Evolutionary conservation across 305 asterid species (phyloP).

Genomic region (Fraxinus ornus): DNA sequence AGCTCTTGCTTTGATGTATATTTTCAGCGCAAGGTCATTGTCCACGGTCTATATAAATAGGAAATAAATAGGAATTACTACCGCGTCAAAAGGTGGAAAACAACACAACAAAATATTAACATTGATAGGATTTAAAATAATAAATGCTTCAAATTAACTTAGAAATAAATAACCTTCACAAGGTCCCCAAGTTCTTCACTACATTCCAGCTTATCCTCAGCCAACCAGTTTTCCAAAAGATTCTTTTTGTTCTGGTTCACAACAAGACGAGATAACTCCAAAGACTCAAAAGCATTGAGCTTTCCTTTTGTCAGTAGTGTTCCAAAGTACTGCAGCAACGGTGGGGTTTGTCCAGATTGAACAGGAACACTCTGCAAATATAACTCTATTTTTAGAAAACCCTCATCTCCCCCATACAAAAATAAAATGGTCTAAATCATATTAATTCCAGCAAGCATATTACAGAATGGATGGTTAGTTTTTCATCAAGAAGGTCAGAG

Average conservation of each 20-base stretch:
- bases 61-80: constrained; percentile 19
- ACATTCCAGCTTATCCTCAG: constrained; percentile 97
- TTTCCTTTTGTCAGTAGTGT: constrained; percentile 90
- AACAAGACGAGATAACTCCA: constrained; percentile 96
- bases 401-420: neutral
- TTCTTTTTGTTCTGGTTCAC: constrained; percentile 98
- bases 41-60: constrained; percentile 99
- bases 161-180: constrained; percentile 70
- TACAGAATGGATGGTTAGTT: neutral
- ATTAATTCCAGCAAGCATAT: constrained; percentile 9
- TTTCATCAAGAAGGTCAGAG: neutral
- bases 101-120: neutral
- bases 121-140: constrained; percentile 10
- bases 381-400: neutral
- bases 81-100: constrained; percentile 17
- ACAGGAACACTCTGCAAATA: constrained; percentile 93
- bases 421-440: constrained; percentile 12
- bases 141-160: constrained; percentile 13
- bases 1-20: constrained; percentile 97
- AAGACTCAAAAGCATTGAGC: constrained; percentile 93
- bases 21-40: constrained; percentile 96
- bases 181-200: constrained; percentile 99
- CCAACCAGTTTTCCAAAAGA: constrained; percentile 95
- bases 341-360: constrained; percentile 99
- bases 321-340: constrained; percentile 96